Base-by-base conservation (phyloP, 2,329 filamentous ascomycete genomes). In the Fusarium sp. region DNA sequence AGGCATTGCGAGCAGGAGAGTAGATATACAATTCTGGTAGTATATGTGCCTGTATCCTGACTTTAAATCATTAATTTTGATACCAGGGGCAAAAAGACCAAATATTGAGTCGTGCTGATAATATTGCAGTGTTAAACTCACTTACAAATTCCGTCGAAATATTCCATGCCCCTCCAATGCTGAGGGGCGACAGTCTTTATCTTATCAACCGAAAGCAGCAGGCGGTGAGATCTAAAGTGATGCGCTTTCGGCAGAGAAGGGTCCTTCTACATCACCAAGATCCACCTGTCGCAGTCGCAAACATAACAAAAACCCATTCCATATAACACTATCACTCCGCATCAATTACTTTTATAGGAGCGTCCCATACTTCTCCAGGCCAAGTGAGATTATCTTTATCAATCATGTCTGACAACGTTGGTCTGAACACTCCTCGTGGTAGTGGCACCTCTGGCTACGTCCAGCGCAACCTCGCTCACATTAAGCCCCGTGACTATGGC, bases 381-480 rank as follows among this genome's bases (percentile, higher is more conserved):
- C 44, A 27, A 51, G 30, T 13, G 11, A 8, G 10, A 14, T 27
- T 13, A 20, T 20, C 4, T 7, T 5, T 20, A 25, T 25, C 18
- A 20, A 32, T 13, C 6, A 98, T 98, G 96, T 96, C 94, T 65
- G 94, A 96, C 72, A 99, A 99, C 83, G 96, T 99, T 77, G 97
- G 96, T 61, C 93, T 99, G 76, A 90, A 92, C 61, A 99, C 96
- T 7, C 96, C 96, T 5, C 91, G 96, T 77, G 96, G 96, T 73
- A 97, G 93, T 78, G 96, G 96, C 49, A 99, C 96, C 61, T 98
- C 95, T 2, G 96, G 96, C 78, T 98, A 98, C 80, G 95, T 99
- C 60, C 95, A 98, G 82, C 93, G 94, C 81, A 99, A 98, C 83
- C 89, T 94, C 37, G 96, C 96, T 20, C 91, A 95, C 78, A 90